Base-by-base conservation (phyloP, 2,329 filamentous ascomycete genomes). In the Fonsecaea erecta region DNA sequence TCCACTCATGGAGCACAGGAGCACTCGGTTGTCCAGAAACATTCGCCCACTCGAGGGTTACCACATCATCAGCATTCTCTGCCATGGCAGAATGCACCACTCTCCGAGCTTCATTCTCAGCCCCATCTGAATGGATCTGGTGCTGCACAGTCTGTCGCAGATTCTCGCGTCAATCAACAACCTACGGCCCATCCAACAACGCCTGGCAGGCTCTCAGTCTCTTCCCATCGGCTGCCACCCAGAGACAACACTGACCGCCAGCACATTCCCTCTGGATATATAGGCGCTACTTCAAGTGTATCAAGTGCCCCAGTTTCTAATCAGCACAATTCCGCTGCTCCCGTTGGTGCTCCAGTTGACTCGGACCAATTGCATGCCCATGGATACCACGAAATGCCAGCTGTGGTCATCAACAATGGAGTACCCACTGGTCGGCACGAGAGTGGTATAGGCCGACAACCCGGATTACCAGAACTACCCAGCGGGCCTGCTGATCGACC, bases 341-440 rank as follows among this genome's bases (percentile, higher is more conserved):
- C 46, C 30, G 16, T 54, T 46, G n/a, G 18, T 32, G 24, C n/a
- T 57, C 3, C 37, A 14, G n/a, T 6, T 21, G 52, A 46, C 11
- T 40, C 40, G 7, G 52, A 8, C 32, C 63, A 30, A 3, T 34
- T 40, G 0, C 5, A 30, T 16, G 48, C 34, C 7, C 30, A 24
- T 6, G 48, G 40, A n/a, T 66, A 60, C 16, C 30, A 66, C 58
- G 64, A 66, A 52, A 60, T 64, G 60, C 40, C 56, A 24, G 64
- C 60, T n/a, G 55, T 53, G 32, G 32, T 48, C 5, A 11, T 51
- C 12, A 18, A 51, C 43, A 8, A 52, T 34, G 14, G n/a, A n/a
- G n/a, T n/a, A 5, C 21, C 21, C 28, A 12, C 14, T 12, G 12
- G 11, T 3, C 28, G 40, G n/a, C 37, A 58, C 14, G n/a, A 26